Conservation (phyloP, 495 filamentous ascomycete species). For the Aspergillus panamensis region DNA sequence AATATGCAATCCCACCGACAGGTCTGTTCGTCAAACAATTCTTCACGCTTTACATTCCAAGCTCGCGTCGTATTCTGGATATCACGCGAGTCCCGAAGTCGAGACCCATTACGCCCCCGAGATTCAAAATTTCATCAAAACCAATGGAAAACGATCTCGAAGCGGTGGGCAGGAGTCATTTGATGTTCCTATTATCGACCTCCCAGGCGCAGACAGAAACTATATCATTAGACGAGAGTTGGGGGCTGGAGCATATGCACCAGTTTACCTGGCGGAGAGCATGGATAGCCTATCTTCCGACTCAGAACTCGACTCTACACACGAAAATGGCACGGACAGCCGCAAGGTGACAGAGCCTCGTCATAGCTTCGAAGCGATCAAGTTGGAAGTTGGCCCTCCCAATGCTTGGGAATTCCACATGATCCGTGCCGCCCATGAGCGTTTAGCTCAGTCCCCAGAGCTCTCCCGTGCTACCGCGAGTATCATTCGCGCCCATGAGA, state of each 20-base stretch:
- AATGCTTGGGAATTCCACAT: constrained; percentile 96
- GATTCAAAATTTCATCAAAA: constrained; percentile 75
- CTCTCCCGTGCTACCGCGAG: constrained; percentile 63
- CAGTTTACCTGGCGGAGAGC: constrained; percentile 87
- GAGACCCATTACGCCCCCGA: constrained; percentile 61
- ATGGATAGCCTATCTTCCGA: constrained; percentile 45
- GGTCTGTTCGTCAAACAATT: constrained; percentile 66
- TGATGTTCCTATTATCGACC: constrained; percentile 61
- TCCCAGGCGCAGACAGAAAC: constrained; percentile 52
- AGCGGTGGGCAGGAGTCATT: constrained; percentile 51
- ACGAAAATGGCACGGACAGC: constrained; percentile 23
- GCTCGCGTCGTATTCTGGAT: constrained; percentile 70
- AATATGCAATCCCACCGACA: constrained; percentile 86
- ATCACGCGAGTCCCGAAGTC: constrained; percentile 60
- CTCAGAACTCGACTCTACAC: constrained; percentile 43
- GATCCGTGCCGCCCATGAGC: constrained; percentile 73
- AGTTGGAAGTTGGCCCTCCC: constrained; percentile 82
- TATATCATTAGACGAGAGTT: constrained; percentile 87
- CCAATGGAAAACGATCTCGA: constrained; percentile 57
- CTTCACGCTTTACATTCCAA: constrained; percentile 66
- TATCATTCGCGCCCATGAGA: constrained; percentile 74
- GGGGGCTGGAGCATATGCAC: constrained; percentile 88
- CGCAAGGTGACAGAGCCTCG: constrained; percentile 32
- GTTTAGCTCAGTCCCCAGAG: constrained; percentile 51
- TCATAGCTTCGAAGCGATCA: constrained; percentile 72